These are phyloP conservation scores for Orbilia quercus DNA, from an alignment of 2,329 filamentous ascomycete genomes.

Conservation along the genomic window DNA sequence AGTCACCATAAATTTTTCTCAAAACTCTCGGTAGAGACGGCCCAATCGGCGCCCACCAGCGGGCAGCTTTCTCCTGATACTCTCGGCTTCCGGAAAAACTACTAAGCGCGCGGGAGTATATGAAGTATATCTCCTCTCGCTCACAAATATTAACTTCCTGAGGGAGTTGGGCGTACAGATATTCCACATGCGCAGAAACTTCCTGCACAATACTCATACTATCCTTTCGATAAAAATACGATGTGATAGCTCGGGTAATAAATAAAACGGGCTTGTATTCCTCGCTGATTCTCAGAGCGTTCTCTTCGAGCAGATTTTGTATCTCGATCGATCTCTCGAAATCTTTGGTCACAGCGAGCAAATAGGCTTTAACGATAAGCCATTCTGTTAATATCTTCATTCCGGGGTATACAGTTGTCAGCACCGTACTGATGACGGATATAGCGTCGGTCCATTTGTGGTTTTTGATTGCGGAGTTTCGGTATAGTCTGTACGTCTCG, in stretches of 20 bases:
- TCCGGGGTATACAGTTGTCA: conserved; percentile 19
- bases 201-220: background rate
- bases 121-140: background rate
- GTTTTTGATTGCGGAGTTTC: background rate
- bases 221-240: background rate
- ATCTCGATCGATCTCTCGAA: conserved; percentile 4
- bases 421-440: background rate
- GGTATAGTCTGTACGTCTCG: too few relatives aligned
- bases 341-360: background rate
- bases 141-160: background rate
- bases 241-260: conserved; percentile 1
- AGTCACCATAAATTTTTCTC: background rate
- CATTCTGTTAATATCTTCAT: background rate
- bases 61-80: too few relatives aligned
- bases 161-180: background rate
- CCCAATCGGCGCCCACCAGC: background rate
- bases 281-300: conserved; percentile 2
- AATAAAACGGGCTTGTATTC: background rate
- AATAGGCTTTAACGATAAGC: conserved; percentile 16
- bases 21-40: background rate
- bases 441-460: conserved; percentile 6
- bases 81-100: too few relatives aligned
- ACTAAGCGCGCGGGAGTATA: background rate
- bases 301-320: background rate
- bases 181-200: background rate